Base-by-base conservation (phyloP, 495 filamentous ascomycete species). In the Penicillium nucicola region DNA sequence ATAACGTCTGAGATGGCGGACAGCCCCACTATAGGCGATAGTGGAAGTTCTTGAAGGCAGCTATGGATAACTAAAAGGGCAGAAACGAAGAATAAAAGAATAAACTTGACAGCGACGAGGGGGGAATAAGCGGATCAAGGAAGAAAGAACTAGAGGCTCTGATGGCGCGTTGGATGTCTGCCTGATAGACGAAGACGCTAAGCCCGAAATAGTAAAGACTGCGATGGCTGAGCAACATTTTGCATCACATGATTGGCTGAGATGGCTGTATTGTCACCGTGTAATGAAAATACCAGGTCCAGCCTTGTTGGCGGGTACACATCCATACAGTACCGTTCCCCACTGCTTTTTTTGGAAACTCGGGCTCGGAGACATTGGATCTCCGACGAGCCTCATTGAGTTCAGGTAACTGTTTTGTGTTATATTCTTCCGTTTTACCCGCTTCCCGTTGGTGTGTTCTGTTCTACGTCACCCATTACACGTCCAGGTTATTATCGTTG, bases 171-270 rank as follows among this genome's bases (percentile, higher is more conserved):
- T 62, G 57, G 66, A 62, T 66, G 70, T 73, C 70, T 73, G 70
- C 70, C 70, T 73, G 65, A 70, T 70, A 65, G 70, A 66, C 62
- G 66, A 68, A 61, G 0, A 45, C 42, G 37, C 66, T 68, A 71
- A 38, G 2, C 57, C 55, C 32, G 3, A 61, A 51, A 4, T 12
- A 34, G 60, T 18, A 53, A 53, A 40, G 48, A 7, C 15, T 28
- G 45, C 33, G 54, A 64, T 51, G 61, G 61, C 58, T 61, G 58
- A 64, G 57, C 42, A 52, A 52, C 34, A 32, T 44, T 28, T 19
- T 34, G 32, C 39, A 8, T 6, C 1, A 5, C 11, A 1, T 61
- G 49, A 67, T 69, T 67, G 58, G 66, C 11, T 14, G 35, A 33
- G 13, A 18, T 5, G 18, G 1, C 22, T 25, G 50, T 23, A 48